These are phyloP conservation scores for Podospora conica DNA, from an alignment of 495 filamentous ascomycete genomes.

Conservation along the genomic window DNA sequence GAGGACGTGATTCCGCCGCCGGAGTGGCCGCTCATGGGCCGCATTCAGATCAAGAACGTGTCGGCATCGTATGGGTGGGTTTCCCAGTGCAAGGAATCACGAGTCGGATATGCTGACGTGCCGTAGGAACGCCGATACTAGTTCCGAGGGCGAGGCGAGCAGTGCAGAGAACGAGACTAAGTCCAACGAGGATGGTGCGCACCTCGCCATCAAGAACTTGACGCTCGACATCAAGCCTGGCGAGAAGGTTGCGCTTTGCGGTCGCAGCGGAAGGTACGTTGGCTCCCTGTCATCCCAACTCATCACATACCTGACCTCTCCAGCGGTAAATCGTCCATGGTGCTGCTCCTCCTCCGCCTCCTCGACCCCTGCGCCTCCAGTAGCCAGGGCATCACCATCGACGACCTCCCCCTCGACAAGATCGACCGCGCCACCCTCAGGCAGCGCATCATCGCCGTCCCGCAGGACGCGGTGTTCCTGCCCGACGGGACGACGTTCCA, in stretches of 20 bases:
- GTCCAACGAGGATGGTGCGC: conserved; percentile 26
- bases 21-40: conserved; percentile 22
- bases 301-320: neutral
- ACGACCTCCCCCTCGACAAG: conserved; percentile 13
- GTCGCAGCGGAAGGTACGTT: conserved; percentile 19
- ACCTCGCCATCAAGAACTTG: conserved; percentile 19
- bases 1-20: conserved; percentile 18
- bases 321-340: conserved; percentile 80
- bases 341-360: conserved; percentile 87
- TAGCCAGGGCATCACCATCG: conserved; percentile 25
- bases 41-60: conserved; percentile 19
- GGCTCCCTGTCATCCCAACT: neutral
- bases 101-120: neutral
- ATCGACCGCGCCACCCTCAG: conserved; percentile 18
- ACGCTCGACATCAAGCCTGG: conserved; percentile 17
- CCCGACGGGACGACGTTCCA: conserved; percentile 38
- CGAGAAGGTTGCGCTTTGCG: conserved; percentile 24
- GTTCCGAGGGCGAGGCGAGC: neutral
- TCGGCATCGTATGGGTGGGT: conserved; percentile 24
- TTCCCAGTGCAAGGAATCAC: neutral
- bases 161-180: neutral
- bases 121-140: neutral
- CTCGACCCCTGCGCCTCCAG: conserved; percentile 67
- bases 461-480: conserved; percentile 56
- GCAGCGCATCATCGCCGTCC: conserved; percentile 25